A percentile compares a stretch with the other conserved stretches of the same genome.
Evolutionary conservation across 495 filamentous ascomycete genomes (phyloP).

Genomic region (Hypomontagnella submonticulosa): DNA sequence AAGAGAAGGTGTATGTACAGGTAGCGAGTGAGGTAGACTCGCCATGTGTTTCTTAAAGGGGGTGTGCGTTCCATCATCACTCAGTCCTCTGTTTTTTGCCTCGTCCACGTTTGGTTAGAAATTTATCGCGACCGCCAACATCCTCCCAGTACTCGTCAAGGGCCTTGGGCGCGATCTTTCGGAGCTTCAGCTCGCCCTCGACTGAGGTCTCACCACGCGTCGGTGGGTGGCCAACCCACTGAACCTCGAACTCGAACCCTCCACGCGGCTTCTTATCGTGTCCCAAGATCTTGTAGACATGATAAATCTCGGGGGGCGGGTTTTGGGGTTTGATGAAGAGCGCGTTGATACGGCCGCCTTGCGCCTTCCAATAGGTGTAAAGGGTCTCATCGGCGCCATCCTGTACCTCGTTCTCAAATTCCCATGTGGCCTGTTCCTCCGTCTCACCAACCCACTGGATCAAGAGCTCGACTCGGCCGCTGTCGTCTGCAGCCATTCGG

Average conservation of each 20-base stretch:
- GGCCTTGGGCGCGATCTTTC: conserved; percentile 34
- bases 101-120: conserved; percentile 41
- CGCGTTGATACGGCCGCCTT: conserved; percentile 44
- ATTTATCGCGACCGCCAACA: conserved; percentile 40
- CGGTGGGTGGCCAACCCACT: conserved; percentile 46
- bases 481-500: conserved; percentile 36
- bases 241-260: conserved; percentile 49
- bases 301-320: conserved; percentile 42
- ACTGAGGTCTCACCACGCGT: conserved; percentile 43
- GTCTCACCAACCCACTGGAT: conserved; percentile 44
- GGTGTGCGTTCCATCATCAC: background rate
- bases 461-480: conserved; percentile 43
- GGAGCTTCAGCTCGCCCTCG: conserved; percentile 44
- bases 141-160: conserved; percentile 44
- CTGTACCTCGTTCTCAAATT: conserved; percentile 47
- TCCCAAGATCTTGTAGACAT: conserved; percentile 39
- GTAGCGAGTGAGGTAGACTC: background rate
- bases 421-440: conserved; percentile 45
- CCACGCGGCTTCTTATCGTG: conserved; percentile 43
- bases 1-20: conserved; percentile 9
- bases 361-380: conserved; percentile 45
- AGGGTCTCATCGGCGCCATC: conserved; percentile 38
- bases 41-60: background rate
- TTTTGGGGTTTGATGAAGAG: conserved; percentile 46
- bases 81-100: conserved; percentile 38